Evolutionary conservation across 106 monocot species (phyloP).

Genomic region (Hemerocallis citrina): DNA sequence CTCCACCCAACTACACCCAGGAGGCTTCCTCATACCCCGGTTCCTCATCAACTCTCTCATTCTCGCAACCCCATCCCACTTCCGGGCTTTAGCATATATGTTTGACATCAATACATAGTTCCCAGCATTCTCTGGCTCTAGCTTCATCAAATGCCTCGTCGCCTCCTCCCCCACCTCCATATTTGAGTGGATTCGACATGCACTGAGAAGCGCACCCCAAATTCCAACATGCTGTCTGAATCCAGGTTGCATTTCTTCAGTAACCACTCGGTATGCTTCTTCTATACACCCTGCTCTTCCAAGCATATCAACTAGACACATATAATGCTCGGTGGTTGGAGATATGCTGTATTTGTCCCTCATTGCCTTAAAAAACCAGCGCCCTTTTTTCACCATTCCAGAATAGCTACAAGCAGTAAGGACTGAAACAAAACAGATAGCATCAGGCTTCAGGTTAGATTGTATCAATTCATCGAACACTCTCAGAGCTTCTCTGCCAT

Average conservation of each 20-base stretch:
- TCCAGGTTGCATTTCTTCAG: constrained; percentile 7
- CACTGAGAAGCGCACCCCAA: constrained; percentile 36
- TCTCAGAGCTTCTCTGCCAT: constrained; percentile 11
- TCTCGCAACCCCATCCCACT: constrained; percentile 25
- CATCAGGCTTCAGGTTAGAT: constrained; percentile 13
- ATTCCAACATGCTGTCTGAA: constrained; percentile 11
- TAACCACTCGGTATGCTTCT: constrained; percentile 24
- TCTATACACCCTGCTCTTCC: constrained; percentile 31
- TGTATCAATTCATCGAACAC: constrained; percentile 14
- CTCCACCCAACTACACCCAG: constrained; percentile 34
- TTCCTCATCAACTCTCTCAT: constrained; percentile 26
- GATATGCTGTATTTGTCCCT: constrained; percentile 5
- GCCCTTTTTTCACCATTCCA: constrained; percentile 22
- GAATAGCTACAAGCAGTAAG: constrained; percentile 20
- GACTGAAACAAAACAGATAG: constrained; percentile 26
- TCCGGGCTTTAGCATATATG: constrained; percentile 19
- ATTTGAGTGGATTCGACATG: constrained; percentile 25
- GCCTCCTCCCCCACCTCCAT: constrained; percentile 26
- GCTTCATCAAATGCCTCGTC: constrained; percentile 19
- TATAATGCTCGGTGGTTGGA: constrained; percentile 27
- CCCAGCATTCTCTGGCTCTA: constrained; percentile 27
- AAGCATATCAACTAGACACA: constrained; percentile 34
- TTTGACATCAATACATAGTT: constrained; percentile 39
- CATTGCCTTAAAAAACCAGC: constrained; percentile 16
- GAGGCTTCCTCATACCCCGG: constrained; percentile 24